Base-by-base conservation (phyloP, 1,284 basidiomycete genomes). In the Moniliella sp. region DNA sequence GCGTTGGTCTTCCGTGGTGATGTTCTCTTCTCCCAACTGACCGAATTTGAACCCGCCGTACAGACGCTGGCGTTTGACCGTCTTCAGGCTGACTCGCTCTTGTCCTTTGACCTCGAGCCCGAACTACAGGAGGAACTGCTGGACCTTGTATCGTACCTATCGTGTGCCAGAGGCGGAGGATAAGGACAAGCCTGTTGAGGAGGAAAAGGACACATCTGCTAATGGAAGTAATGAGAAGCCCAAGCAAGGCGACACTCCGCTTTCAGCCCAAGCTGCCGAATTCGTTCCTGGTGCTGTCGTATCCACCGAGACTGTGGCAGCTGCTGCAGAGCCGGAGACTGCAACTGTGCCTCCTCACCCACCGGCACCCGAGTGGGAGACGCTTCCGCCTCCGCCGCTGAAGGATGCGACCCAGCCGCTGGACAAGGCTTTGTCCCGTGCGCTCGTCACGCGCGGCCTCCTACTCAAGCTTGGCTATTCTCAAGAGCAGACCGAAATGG, bases 21-120 rank as follows among this genome's bases (percentile, higher is more conserved):
- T 4, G 19, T 32, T 31, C 16, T 9, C n/a, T 5, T n/a, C 15
- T 7, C 13, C 1, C 15, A 25, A 23, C 23, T 27, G 1, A 1
- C 23, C 7, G 19, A 14, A 1, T 10, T 15, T 10, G 10, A 9
- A 10, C 5, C 13, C 18, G 11, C n/a, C 12, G 3, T 12, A n/a
- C 42, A 88, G 83, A 64, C 68, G 11, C 73, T 93, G 38, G 81
- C 88, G 40, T 74, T 72, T 41, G 88, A 97, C 35, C 70, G 75
- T 36, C 72, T 81, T 15, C 69, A 74, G 37, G 70, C 83, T 0
- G 72, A 69, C 39, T 68, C 70, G 0, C 67, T 82, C 31, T 69
- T 73, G 7, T 64, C 57, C 25, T 62, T 91, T 15, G 71, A 75
- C 33, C 50, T 86, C 29, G 75, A 81, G 46, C 7, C 41, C 8